Conservation (phyloP, 345 rosid species). For the Salix viminalis region DNA sequence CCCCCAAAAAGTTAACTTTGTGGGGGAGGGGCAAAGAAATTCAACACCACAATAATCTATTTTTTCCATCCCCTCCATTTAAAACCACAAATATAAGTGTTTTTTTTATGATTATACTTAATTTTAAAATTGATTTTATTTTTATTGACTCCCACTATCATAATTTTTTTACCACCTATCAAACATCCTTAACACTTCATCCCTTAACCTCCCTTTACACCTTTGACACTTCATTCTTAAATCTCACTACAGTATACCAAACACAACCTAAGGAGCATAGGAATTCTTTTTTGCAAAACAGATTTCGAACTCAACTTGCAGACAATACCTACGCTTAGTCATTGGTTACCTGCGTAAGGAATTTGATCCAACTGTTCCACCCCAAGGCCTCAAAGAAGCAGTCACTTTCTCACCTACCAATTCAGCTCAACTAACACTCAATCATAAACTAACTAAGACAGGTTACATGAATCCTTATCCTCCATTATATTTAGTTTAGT, state of each 20-base stretch:
- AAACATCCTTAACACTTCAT: too few relatives aligned
- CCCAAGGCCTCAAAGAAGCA: neutral
- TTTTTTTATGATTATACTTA: too few relatives aligned
- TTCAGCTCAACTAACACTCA: slow-evolving; percentile 1
- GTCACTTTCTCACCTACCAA: slow-evolving; percentile 19
- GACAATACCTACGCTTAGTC: slow-evolving; percentile 2
- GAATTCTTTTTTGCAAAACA: neutral
- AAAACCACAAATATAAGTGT: too few relatives aligned
- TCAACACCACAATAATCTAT: too few relatives aligned
- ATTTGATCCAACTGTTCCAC: neutral
- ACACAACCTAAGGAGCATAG: neutral
- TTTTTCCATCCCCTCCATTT: too few relatives aligned
- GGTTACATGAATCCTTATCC: neutral
- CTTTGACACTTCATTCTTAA: too few relatives aligned
- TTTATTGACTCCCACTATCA: too few relatives aligned
- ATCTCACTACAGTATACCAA: neutral
- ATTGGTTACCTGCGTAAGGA: neutral
- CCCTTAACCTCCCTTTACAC: too few relatives aligned
- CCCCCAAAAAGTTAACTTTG: too few relatives aligned
- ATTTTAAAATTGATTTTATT: too few relatives aligned
- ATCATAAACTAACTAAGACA: neutral
- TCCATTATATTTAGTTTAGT: neutral
- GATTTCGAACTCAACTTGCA: slow-evolving; percentile 6
- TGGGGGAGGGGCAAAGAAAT: too few relatives aligned
- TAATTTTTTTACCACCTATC: too few relatives aligned